Evolutionary conservation across 805 yeast genomes (phyloP).

Genomic region (Metschnikowia anglica): DNA sequence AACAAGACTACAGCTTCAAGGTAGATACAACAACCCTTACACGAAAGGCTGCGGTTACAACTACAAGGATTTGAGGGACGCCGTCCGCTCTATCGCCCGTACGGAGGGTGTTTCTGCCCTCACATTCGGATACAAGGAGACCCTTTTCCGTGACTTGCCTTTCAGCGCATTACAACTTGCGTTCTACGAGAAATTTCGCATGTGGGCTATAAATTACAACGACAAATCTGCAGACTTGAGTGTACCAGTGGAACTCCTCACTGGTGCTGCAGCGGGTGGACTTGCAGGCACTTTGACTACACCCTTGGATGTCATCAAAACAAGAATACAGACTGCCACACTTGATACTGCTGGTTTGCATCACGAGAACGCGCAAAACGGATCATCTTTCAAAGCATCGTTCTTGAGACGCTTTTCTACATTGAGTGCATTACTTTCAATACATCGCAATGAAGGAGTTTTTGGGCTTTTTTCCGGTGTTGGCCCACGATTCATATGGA

Average conservation of each 20-base stretch:
- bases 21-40: constrained; percentile 74
- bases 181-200: constrained; percentile 82
- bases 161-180: constrained; percentile 96
- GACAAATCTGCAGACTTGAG: constrained; percentile 45
- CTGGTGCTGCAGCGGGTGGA: constrained; percentile 97
- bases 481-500: constrained; percentile 96
- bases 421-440: constrained; percentile 31
- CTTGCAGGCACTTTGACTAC: constrained; percentile 87
- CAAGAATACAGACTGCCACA: constrained; percentile 90
- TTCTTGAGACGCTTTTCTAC: constrained; percentile 28
- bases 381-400: background rate
- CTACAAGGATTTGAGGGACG: constrained; percentile 72
- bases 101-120: constrained; percentile 76
- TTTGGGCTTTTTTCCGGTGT: constrained; percentile 88
- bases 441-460: constrained; percentile 73
- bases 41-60: constrained; percentile 79
- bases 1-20: constrained; percentile 91
- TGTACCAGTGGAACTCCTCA: constrained; percentile 61
- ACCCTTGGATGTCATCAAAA: constrained; percentile 88
- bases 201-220: constrained; percentile 49
- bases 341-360: constrained; percentile 18
- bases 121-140: constrained; percentile 91
- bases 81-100: constrained; percentile 59
- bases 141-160: constrained; percentile 88
- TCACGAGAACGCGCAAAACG: constrained; percentile 3